phyloP scores from a whole-genome alignment of 2,329 filamentous ascomycete species.

The Xylogone sp. region DNA sequence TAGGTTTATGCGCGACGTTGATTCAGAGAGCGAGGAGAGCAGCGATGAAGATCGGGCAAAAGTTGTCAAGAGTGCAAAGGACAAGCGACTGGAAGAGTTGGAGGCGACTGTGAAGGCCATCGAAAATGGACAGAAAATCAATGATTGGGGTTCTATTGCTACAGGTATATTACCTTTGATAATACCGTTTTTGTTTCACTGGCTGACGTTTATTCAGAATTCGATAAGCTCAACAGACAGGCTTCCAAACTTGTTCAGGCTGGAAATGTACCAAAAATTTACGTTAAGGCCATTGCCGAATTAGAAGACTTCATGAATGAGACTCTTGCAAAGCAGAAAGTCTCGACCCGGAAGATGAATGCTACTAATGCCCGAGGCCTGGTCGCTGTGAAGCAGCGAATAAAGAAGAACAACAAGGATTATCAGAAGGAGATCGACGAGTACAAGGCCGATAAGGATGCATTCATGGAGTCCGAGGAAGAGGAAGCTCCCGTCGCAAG shows the following conservation, averaged over 20 bases:
- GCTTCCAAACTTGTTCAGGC: constrained; percentile 73
- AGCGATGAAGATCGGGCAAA: constrained; percentile 83
- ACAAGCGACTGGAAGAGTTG: constrained; percentile 93
- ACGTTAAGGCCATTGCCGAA: constrained; percentile 89
- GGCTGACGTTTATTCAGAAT: constrained; percentile 57
- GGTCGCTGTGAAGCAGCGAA: constrained; percentile 95
- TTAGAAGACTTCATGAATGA: constrained; percentile 94
- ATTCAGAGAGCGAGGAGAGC: constrained; percentile 72
- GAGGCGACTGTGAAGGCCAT: constrained; percentile 87
- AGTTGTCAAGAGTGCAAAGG: constrained; percentile 94
- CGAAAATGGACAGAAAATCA: constrained; percentile 96
- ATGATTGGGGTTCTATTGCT: constrained; percentile 92
- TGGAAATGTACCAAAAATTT: constrained; percentile 80
- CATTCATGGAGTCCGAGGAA: constrained; percentile 81
- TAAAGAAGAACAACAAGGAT: constrained; percentile 98
- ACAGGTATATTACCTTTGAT: constrained; percentile 57
- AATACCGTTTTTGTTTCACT: constrained; percentile 5
- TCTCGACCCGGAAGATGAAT: constrained; percentile 97
- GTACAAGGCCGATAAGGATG: constrained; percentile 81
- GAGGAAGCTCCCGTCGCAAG: constrained; percentile 61
- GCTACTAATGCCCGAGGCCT: constrained; percentile 89
- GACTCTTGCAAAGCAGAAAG: constrained; percentile 91
- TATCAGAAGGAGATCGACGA: constrained; percentile 83
- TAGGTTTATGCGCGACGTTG: constrained; percentile 75
- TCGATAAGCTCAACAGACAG: constrained; percentile 90